Conservation (phyloP, 2,329 filamentous ascomycete genomes). For the Aureobasidium sp. region DNA sequence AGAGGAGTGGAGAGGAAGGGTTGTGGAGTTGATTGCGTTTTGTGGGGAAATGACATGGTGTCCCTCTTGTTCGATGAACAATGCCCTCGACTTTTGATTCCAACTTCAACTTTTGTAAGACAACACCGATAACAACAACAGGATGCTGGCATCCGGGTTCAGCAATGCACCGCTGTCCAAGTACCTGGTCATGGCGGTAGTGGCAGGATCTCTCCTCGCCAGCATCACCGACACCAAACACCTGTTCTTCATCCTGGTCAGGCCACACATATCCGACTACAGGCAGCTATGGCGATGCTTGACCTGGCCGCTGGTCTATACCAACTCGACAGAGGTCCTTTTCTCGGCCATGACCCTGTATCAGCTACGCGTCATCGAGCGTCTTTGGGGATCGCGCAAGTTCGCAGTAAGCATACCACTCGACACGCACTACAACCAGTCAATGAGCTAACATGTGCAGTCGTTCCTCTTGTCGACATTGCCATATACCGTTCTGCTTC, state of each 20-base stretch:
- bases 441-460: conserved; percentile 38
- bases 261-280: conserved; percentile 76
- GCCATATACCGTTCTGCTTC: conserved; percentile 65
- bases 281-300: conserved; percentile 75
- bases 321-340: conserved; percentile 86
- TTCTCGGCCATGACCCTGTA: conserved; percentile 85
- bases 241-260: conserved; percentile 76
- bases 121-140: conserved; percentile 1
- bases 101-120: background rate
- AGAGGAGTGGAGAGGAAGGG: background rate
- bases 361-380: conserved; percentile 75
- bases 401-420: conserved; percentile 51
- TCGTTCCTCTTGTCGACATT: conserved; percentile 70
- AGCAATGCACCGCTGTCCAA: conserved; percentile 53
- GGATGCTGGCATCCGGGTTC: conserved; percentile 53
- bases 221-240: conserved; percentile 85
- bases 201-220: conserved; percentile 66
- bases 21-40: background rate
- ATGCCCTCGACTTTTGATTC: no score
- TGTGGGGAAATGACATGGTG: background rate
- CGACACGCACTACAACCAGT: background rate
- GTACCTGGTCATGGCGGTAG: conserved; percentile 64
- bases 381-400: conserved; percentile 87
- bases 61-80: background rate
- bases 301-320: conserved; percentile 71